phyloP scores from a whole-genome alignment of 768 basidiomycete species.

The Mycena latifolia region DNA sequence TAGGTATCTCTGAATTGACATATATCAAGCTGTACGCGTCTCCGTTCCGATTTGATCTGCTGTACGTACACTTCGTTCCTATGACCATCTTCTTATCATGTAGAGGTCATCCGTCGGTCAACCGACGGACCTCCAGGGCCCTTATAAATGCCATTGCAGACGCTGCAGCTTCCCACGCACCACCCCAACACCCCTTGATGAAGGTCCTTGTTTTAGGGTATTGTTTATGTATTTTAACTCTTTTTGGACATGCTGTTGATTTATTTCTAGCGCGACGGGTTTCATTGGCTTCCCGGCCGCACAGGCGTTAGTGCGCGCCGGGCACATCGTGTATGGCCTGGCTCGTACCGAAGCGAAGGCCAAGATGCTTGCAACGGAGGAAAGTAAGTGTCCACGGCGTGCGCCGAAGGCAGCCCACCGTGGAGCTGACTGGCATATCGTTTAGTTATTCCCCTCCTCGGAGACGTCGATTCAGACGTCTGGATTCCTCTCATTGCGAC shows the following conservation, averaged over 20 bases:
- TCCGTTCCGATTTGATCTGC: no score
- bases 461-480: conserved; percentile 35
- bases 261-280: conserved; percentile 52
- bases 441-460: conserved; percentile 53
- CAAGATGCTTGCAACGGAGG: conserved; percentile 50
- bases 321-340: conserved; percentile 61
- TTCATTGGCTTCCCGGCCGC: conserved; percentile 50
- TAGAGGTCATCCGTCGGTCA: no score
- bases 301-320: conserved; percentile 38
- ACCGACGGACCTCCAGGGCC: no score
- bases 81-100: no score
- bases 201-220: conserved; percentile 45
- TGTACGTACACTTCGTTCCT: no score
- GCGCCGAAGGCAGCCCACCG: no score
- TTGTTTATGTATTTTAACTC: not conserved
- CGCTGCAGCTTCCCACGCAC: not conserved
- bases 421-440: not conserved
- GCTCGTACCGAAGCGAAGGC: conserved; percentile 53
- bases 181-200: no score
- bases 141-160: no score
- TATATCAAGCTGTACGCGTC: no score
- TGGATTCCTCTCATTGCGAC: conserved; percentile 45
- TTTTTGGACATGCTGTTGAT: not conserved
- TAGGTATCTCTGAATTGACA: no score
- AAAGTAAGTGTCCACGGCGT: conserved; percentile 49